Evolutionary conservation across 2,329 filamentous ascomycete genomes (phyloP).

Genomic region (Beauveria medogensis): DNA sequence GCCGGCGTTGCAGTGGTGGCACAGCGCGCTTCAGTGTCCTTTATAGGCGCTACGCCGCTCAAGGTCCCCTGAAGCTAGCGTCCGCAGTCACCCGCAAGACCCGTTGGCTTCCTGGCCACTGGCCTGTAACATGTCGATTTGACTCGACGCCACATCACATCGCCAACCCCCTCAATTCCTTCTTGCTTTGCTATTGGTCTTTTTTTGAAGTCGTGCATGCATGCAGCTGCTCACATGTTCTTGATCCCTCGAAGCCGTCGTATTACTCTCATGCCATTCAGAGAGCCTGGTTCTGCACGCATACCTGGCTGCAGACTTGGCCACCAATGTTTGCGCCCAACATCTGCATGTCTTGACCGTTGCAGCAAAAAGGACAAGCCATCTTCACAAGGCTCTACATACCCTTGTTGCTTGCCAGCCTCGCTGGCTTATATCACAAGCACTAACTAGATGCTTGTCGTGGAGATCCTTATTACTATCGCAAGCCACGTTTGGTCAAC

Average conservation of each 20-base stretch:
- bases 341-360: background rate
- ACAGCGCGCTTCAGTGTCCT: background rate
- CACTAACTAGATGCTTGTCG: background rate
- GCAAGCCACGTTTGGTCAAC: background rate
- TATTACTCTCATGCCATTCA: background rate
- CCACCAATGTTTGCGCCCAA: background rate
- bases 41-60: too few relatives aligned
- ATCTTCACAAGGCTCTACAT: too few relatives aligned
- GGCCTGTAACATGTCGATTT: background rate
- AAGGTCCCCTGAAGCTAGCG: background rate
- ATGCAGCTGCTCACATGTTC: background rate
- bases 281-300: background rate
- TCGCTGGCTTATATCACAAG: too few relatives aligned
- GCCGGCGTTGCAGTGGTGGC: background rate
- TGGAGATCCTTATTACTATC: background rate
- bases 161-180: background rate
- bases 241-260: background rate
- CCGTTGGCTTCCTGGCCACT: background rate
- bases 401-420: too few relatives aligned
- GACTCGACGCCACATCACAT: constrained; percentile 10
- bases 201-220: background rate
- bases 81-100: background rate
- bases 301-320: background rate
- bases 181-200: background rate
- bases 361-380: background rate